Base-by-base conservation (phyloP, 305 asterid species). In the Fraxinus greggii region DNA sequence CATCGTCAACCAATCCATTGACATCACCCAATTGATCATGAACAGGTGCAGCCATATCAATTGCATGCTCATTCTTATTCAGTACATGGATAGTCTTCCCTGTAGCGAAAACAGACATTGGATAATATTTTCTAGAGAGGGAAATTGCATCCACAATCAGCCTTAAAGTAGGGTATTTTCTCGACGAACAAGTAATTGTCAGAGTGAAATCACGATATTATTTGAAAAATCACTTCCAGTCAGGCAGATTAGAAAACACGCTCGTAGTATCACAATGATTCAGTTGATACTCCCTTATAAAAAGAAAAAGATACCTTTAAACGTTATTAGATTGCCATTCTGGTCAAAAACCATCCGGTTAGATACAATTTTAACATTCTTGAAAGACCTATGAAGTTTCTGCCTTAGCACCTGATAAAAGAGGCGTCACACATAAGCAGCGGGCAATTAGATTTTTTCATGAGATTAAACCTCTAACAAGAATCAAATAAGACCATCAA, bases 61-160 rank as follows among this genome's bases (percentile, higher is more conserved):
- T 90, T 23, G 98, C 98, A 88, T 95, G 98, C 88, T 95, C 98
- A 61, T 95, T 95, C 92, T 95, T 95, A 85, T 95, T 95, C 84
- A 92, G 87, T 77, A 92, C 95, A 85, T 95, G 98, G 84, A 93
- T 95, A 28, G 97, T 92, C 85, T 93, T 95, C 75, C 98, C 98
- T 95, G 91, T 63, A 84, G 84, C 54, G 84, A 77, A 78, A 7
- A 21, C 81, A 83, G 21, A 87, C 78, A 35, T 54, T 32, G 29
- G 75, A 40, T 83, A 31, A 84, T 42, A 78, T 29, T 75, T 65
- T 59, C 26, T 56, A 38, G 17, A 51, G 7, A 76, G 73, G 78
- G 63, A 65, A 77, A 38, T 67, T 61, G 81, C 15, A 63, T 81
- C 75, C 32, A 70, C 38, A 67, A 73, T 61, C 72, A 61, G 72